Evolutionary conservation across 176 grass and related monocot species (phyloP), one percentile per base, ranked within the genome.

Genomic region (Ananas comosus): DNA sequence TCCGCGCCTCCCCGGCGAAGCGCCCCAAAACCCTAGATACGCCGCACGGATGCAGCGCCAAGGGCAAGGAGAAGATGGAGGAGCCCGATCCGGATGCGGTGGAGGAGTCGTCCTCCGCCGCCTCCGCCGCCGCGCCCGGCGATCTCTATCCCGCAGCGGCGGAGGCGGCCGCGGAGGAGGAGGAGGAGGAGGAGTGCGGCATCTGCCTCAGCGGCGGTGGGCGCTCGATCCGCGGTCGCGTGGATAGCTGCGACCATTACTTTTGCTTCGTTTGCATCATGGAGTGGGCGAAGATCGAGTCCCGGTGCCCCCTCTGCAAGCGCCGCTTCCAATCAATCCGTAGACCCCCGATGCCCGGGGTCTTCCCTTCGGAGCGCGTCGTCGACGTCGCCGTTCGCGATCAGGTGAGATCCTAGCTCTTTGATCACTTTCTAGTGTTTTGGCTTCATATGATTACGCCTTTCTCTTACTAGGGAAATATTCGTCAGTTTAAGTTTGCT

Each of bases 261-360:
- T 97, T 96, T 72, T 96, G 93, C 79, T 96, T 92, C 79, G 76
- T 96, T 67, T 96, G 86, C 81, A 86, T 96, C 70, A 87, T 92
- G 93, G 93, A 88, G 64, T 92, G 93, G 93, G 86, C 71, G 13
- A 91, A 91, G 76, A 76, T 96, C 65, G 89, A 96, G 73, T 83
- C 93, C 11, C 83, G 89, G 50, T 97, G 93, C 79, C 88, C 93
- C 61, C 83, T 83, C 42, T 97, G 89, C 76, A 97, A 90, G 72
- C 79, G 70, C 56, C 83, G 86, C 14, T 96, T 96, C 63, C 73
- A 19, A 49, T 70, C 75, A 33, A 89, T 97, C 79, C 81, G 79
- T 56, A 86, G 89, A 16, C 81, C 86, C 8, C 74, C 81, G 27
- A 77, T 85, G n/a, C 76, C 78, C 3, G 86, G 79, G 10, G 66